phyloP scores from a whole-genome alignment of 2,329 filamentous ascomycete species.

The Plectosphaerella cucumerina region DNA sequence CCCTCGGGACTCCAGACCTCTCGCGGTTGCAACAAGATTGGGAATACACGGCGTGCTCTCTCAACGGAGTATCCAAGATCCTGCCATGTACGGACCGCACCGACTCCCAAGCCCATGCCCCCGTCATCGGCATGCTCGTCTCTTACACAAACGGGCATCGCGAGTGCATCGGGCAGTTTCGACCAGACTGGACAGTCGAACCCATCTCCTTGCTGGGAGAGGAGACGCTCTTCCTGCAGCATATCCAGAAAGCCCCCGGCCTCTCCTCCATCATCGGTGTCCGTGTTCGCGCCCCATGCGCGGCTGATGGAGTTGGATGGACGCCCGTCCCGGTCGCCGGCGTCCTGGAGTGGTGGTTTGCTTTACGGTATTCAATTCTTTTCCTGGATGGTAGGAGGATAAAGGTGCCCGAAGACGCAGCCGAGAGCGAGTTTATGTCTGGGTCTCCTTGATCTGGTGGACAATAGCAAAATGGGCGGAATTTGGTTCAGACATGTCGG shows the following conservation, averaged over 20 bases:
- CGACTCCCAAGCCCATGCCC: neutral
- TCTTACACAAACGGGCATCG: neutral
- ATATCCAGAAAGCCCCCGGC: too few relatives aligned
- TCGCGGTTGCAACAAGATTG: neutral
- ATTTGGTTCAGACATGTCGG: too few relatives aligned
- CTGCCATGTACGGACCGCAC: neutral
- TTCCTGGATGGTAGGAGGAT: neutral
- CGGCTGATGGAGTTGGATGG: neutral
- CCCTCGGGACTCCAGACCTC: neutral
- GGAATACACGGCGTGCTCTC: neutral
- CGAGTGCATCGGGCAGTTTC: neutral
- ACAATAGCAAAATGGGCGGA: too few relatives aligned
- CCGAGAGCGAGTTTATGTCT: too few relatives aligned
- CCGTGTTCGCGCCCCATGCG: neutral
- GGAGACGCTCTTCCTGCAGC: neutral
- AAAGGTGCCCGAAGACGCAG: too few relatives aligned
- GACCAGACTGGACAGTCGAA: neutral
- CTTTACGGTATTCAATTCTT: neutral
- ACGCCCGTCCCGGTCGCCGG: neutral
- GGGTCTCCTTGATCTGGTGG: too few relatives aligned
- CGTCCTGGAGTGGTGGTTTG: constrained; percentile 1
- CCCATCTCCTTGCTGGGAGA: neutral
- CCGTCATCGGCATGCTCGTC: neutral
- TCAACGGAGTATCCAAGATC: neutral
- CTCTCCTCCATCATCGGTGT: neutral